These are phyloP conservation scores for Gynochthodes officinalis DNA, from an alignment of 257 asterid species.

Conservation along the genomic window DNA sequence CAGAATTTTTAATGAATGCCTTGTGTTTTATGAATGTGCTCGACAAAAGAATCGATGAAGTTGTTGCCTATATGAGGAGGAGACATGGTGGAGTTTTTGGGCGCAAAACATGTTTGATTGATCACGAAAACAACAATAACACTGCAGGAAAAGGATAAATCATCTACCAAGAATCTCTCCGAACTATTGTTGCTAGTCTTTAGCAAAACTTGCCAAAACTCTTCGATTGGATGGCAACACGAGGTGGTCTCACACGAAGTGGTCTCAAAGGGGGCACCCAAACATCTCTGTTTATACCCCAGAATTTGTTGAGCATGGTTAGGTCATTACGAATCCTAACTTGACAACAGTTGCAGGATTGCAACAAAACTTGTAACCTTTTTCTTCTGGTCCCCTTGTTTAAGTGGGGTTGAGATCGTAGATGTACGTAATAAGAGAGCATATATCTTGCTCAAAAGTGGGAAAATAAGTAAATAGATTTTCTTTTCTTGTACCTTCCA, in stretches of 20 bases:
- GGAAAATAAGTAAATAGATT: neutral
- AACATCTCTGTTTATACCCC: too few species aligned
- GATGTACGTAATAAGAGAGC: neutral
- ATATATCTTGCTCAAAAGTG: neutral
- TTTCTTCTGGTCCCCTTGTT: neutral
- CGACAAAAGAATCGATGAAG: too few species aligned
- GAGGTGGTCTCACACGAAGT: constrained; percentile 18
- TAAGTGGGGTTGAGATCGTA: neutral
- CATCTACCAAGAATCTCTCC: neutral
- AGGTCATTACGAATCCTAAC: neutral
- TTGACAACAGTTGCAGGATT: constrained; percentile 12
- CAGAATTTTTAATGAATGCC: too few species aligned
- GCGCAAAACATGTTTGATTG: neutral
- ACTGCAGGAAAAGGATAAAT: neutral
- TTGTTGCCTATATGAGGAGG: too few species aligned
- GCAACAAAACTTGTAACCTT: neutral
- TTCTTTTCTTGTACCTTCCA: neutral
- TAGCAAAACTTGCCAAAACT: neutral
- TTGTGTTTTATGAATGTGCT: too few species aligned
- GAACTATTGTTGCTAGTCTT: neutral
- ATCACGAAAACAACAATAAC: neutral
- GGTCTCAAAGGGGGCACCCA: too few species aligned
- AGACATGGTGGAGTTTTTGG: neutral
- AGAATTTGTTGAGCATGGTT: neutral
- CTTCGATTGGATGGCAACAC: neutral